Evolutionary conservation across 176 grass and related monocot species (phyloP).

Genomic region (Guadua angustifolia): DNA sequence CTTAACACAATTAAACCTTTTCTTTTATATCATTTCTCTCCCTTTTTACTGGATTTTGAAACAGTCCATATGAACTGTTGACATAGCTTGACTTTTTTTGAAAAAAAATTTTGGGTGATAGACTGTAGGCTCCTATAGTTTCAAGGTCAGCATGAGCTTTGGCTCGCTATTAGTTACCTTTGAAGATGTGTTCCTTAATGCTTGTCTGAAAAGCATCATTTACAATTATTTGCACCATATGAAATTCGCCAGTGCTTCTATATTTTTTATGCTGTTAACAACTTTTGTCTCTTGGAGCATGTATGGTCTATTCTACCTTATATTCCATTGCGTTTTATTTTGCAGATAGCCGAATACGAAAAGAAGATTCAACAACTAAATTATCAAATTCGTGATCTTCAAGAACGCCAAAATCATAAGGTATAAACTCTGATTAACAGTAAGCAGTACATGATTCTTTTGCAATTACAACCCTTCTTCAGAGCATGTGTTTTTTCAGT

Average conservation of each 20-base stretch:
- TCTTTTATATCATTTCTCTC: no score
- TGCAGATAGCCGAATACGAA: slow-evolving; percentile 60
- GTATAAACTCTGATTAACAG: slow-evolving; percentile 36
- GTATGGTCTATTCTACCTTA: slow-evolving; percentile 29
- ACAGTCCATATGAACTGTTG: no score
- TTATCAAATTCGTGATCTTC: slow-evolving; percentile 58
- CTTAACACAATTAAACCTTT: no score
- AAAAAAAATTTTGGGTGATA: no score
- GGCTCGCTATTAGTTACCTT: background rate
- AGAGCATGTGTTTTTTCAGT: slow-evolving; percentile 5
- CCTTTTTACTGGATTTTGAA: no score
- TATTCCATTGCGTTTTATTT: slow-evolving; percentile 31
- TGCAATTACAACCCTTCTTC: background rate
- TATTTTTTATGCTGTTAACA: slow-evolving; percentile 2
- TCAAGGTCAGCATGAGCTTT: background rate
- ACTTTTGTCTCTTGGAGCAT: slow-evolving; percentile 37
- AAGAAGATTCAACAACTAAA: slow-evolving; percentile 46
- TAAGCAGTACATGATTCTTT: slow-evolving; percentile 24
- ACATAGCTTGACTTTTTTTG: no score
- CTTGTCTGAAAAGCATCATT: background rate
- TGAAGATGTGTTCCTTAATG: background rate
- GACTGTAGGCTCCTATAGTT: background rate
- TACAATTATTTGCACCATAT: slow-evolving; percentile 9
- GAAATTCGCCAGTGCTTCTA: slow-evolving; percentile 6
- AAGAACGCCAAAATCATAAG: slow-evolving; percentile 61